Conservation (phyloP, 73 alveolate genomes). For the Uronychia binucleata region DNA sequence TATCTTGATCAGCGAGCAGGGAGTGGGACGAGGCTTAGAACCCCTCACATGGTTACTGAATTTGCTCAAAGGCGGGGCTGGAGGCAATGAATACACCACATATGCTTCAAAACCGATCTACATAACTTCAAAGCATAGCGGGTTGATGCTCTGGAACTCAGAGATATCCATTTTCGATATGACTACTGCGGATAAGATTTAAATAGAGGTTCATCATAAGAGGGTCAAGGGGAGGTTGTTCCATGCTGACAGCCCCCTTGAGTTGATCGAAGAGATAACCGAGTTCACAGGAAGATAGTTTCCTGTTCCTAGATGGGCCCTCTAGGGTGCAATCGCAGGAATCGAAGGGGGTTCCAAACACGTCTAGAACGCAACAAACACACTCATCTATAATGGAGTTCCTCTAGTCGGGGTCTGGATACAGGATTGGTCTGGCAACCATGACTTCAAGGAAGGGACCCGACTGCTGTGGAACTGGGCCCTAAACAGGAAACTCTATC, state of each 20-base stretch:
- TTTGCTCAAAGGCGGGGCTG: constrained; percentile 6
- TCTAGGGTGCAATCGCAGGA: constrained; percentile 44
- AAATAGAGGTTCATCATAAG: not conserved
- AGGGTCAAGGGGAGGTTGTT: constrained; percentile 10
- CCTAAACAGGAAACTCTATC: constrained; percentile 19
- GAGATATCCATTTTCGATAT: not conserved
- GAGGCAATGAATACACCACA: constrained; percentile 37
- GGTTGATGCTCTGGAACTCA: constrained; percentile 6
- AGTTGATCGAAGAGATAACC: constrained; percentile 2
- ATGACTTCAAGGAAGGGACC: constrained; percentile 35
- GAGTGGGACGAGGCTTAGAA: constrained; percentile 45
- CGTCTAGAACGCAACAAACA: constrained; percentile 8
- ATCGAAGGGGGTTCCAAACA: constrained; percentile 38
- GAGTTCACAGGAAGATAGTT: constrained; percentile 29
- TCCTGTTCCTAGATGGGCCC: constrained; percentile 50
- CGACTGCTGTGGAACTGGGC: constrained; percentile 55
- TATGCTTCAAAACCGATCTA: constrained; percentile 37
- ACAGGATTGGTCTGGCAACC: constrained; percentile 56
- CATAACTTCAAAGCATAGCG: constrained; percentile 29
- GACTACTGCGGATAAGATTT: not conserved
- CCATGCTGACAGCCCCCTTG: constrained; percentile 19
- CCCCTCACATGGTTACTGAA: constrained; percentile 32
- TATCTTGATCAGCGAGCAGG: constrained; percentile 45
- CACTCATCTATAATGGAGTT: constrained; percentile 28
- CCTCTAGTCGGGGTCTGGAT: constrained; percentile 49